Conservation (phyloP, 768 basidiomycete genomes). For the Termitomyces sp. region DNA sequence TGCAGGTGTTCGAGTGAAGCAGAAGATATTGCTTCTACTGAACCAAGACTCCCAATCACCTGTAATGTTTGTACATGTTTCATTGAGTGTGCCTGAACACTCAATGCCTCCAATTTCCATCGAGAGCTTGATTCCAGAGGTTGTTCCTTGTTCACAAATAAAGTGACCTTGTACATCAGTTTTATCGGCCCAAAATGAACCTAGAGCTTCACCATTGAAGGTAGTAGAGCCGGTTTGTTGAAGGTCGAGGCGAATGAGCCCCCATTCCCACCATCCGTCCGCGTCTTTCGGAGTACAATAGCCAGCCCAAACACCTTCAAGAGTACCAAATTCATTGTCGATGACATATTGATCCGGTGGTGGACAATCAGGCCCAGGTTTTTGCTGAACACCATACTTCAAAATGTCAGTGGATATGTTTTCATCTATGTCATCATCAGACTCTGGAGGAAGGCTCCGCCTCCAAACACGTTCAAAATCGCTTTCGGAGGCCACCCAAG, state of each 20-base stretch:
- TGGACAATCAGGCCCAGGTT: not conserved
- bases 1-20: not conserved
- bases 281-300: not conserved
- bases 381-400: not conserved
- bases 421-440: not conserved
- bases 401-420: not conserved
- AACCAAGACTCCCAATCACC: not conserved
- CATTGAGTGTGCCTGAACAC: too few species aligned
- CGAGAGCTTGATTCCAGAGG: not conserved
- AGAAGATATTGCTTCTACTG: not conserved
- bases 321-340: not conserved
- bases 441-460: not conserved
- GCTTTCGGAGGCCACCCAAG: not conserved
- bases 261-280: not conserved
- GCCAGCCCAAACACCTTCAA: slow-evolving; percentile 2
- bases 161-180: too few species aligned
- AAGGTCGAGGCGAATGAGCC: not conserved
- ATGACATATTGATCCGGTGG: not conserved
- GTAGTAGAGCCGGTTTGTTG: too few species aligned
- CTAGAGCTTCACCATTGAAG: too few species aligned
- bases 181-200: too few species aligned
- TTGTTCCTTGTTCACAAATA: too few species aligned
- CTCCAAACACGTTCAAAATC: not conserved
- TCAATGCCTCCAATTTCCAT: not conserved
- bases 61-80: too few species aligned